Percentiles rank a stretch among this genome's conserved stretches.
Evolutionary conservation across 164 flowering plant species (phyloP).

Genomic region (Berberis vulgaris): DNA sequence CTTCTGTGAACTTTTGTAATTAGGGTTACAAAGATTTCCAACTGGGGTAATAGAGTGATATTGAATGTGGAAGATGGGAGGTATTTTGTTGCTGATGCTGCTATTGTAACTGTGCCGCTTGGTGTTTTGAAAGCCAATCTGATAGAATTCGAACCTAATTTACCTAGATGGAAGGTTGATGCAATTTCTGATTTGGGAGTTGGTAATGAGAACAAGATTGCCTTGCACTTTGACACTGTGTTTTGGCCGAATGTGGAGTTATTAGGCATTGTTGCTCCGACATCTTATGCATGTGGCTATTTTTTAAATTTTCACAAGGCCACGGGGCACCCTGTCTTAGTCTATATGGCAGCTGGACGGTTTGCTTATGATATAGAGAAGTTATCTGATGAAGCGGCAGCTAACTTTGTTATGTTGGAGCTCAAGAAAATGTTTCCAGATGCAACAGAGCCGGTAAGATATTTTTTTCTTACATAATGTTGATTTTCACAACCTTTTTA

Average conservation of each 20-base stretch:
- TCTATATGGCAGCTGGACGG: conserved; percentile 90
- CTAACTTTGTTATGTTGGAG: conserved; percentile 64
- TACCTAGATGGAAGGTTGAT: conserved; percentile 72
- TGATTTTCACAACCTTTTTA: too few relatives aligned
- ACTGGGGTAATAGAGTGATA: conserved; percentile 44
- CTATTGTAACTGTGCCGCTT: conserved; percentile 72
- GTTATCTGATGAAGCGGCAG: conserved; percentile 60
- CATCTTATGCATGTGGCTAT: conserved; percentile 80
- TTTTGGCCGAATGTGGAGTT: conserved; percentile 92
- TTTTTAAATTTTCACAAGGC: conserved; percentile 96
- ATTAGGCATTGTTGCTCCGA: conserved; percentile 66
- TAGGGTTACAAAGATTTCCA: conserved; percentile 60
- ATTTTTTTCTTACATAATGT: background rate
- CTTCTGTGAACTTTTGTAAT: conserved; percentile 1
- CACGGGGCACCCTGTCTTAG: conserved; percentile 81
- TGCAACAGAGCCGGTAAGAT: conserved; percentile 72
- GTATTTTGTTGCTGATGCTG: conserved; percentile 71
- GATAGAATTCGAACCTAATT: conserved; percentile 68
- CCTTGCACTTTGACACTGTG: conserved; percentile 53
- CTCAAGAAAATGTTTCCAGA: conserved; percentile 78
- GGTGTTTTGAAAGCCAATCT: conserved; percentile 78
- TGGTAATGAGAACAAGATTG: conserved; percentile 88
- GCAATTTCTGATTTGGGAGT: conserved; percentile 83
- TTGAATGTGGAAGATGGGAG: conserved; percentile 60
- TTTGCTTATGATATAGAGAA: conserved; percentile 80